Base-by-base conservation (phyloP, 441 rosid species). In the Lepidium campestre region DNA sequence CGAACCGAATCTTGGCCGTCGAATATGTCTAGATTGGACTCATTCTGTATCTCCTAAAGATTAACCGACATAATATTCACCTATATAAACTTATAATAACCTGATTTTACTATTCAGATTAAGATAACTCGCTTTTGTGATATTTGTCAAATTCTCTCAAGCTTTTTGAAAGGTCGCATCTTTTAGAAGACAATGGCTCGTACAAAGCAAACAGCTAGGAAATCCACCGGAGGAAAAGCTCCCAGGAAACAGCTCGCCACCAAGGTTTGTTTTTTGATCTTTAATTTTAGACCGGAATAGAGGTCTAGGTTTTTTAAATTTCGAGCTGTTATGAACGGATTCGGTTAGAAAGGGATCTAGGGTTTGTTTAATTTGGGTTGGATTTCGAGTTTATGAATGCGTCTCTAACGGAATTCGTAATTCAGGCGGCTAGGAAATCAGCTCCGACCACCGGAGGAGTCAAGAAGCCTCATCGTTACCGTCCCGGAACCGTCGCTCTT, bases 191-290 rank as follows among this genome's bases (percentile, higher is more conserved):
- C 13, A 23, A 84, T 84, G 89, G 89, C 86, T 65, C 89, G 89
- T 75, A 82, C 83, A 1, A 84, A 82, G 85, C 85, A 82, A 65
- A 84, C 89, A 20, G 88, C 88, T 2, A 81, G 88, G 50, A 84
- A 79, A 74, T 81, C 85, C 1, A 83, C 88, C 14, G 88, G 88
- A 55, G 88, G 85, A 14, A 81, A 83, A 79, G 88, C 88, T 14
- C 88, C 88, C 4, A 81, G 83, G 84, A 81, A 81, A 62, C 86
- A 82, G 46, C 86, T 84, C 0, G 89, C 86, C 44, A 80, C 86
- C 68, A 80, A 82, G 85, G 86, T 80, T 23, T 18, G 71, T 40
- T 18, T 17, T 10, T 6, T 13, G 0, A 0, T 56, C 10, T 14
- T 23, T 36, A 0, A 5, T 14, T 5, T 9, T 0, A 2, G 13